Conservation (phyloP, 1,284 basidiomycete genomes). For the Farysia itapuensis region DNA sequence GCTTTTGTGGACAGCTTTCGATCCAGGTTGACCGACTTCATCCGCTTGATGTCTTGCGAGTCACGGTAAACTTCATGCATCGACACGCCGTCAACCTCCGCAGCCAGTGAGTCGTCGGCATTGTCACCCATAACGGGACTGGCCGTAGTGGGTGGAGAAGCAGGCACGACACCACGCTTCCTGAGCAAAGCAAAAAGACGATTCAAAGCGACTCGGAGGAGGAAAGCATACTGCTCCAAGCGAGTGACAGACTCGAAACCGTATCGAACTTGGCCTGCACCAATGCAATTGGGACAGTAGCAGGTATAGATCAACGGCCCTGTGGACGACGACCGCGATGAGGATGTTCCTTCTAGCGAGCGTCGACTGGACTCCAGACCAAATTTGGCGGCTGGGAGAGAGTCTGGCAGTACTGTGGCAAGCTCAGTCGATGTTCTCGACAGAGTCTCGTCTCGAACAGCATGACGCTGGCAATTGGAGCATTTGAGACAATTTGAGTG, state of each 20-base stretch:
- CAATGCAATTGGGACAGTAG: slow-evolving; percentile 75
- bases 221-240: slow-evolving; percentile 95
- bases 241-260: slow-evolving; percentile 91
- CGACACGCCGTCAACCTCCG: slow-evolving; percentile 28
- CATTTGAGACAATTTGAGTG: slow-evolving; percentile 91
- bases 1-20: slow-evolving; percentile 92
- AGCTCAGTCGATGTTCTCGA: slow-evolving; percentile 24
- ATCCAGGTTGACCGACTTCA: slow-evolving; percentile 81
- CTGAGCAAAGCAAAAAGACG: slow-evolving; percentile 86
- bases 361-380: slow-evolving; percentile 41
- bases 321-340: slow-evolving; percentile 4
- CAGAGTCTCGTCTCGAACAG: slow-evolving; percentile 21
- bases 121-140: slow-evolving; percentile 8
- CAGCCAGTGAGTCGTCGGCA: background rate
- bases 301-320: slow-evolving; percentile 18
- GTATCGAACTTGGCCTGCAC: slow-evolving; percentile 32
- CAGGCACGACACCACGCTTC: slow-evolving; percentile 84
- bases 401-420: slow-evolving; percentile 16
- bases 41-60: slow-evolving; percentile 85
- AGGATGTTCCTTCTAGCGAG: slow-evolving; percentile 2
- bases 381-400: slow-evolving; percentile 43
- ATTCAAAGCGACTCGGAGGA: slow-evolving; percentile 91
- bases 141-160: slow-evolving; percentile 64
- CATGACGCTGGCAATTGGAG: slow-evolving; percentile 66
- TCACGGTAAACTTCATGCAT: slow-evolving; percentile 71